A percentile compares a stretch with the other conserved stretches of the same genome.
Conservation (phyloP, 148 eudicot species). For the Polygonum maritimum region DNA sequence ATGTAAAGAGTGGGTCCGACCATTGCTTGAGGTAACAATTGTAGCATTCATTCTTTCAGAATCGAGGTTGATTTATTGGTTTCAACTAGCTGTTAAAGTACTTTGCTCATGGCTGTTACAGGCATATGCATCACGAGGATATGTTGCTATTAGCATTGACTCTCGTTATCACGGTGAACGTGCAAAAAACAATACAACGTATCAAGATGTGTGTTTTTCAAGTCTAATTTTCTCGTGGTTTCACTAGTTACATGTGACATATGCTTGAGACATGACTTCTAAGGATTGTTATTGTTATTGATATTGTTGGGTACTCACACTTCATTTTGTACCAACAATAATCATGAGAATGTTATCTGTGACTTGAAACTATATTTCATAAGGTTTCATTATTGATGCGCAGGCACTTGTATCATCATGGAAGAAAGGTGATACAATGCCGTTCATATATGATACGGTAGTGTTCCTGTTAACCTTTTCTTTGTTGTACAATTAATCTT, state of each 20-base stretch:
- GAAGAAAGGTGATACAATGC: conserved; percentile 92
- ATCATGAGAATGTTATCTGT: background rate
- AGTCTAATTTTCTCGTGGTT: conserved; percentile 9
- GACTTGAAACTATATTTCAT: background rate
- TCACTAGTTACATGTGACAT: background rate
- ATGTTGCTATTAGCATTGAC: conserved; percentile 81
- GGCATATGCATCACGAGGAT: conserved; percentile 98
- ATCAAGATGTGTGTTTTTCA: conserved; percentile 51
- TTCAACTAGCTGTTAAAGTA: background rate
- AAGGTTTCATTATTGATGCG: conserved; percentile 13
- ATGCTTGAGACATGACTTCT: background rate
- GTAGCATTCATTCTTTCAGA: background rate
- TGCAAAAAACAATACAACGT: conserved; percentile 64
- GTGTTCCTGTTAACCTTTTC: background rate
- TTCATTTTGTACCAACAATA: background rate
- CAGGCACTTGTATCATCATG: conserved; percentile 95
- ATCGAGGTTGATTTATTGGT: background rate
- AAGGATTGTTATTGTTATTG: background rate
- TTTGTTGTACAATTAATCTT: background rate
- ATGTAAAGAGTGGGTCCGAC: conserved; percentile 93
- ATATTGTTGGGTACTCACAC: background rate
- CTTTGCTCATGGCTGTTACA: conserved; percentile 18
- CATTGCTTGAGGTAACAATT: conserved; percentile 73
- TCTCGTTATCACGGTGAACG: conserved; percentile 99
- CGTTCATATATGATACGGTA: conserved; percentile 77